Evolutionary conservation across 805 yeast species (phyloP), one percentile per base, ranked within the genome.

Genomic region (Hanseniaspora lachancei): DNA sequence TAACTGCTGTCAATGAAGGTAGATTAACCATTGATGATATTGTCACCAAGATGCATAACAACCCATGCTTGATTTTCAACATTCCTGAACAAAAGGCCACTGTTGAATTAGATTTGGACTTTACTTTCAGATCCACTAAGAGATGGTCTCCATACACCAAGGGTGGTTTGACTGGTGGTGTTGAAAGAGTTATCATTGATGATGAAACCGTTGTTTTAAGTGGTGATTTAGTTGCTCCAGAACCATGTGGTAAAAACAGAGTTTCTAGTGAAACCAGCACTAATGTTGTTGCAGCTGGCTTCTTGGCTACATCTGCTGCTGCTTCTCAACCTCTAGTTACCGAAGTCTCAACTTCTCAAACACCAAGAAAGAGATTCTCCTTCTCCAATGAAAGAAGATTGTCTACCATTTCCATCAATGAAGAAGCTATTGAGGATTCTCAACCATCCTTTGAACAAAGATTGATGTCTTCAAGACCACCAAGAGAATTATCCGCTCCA

Each of bases 121-220:
- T 64, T 47, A 62, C 66, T 8, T 66, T 68, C 54, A 81, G 95
- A 69, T 67, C 72, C 43, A 66, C 74, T 9, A 61, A 70, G 41
- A 65, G 71, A 57, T 78, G 81, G 78, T 75, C 83, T 55, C 83
- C 83, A 59, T 77, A 81, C 61, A 65, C 67, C 59, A 73, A 72
- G 57, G 77, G 76, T 59, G 72, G 73, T 53, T 74, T 87, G 65
- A 77, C 73, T 58, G 97, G 97, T 60, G 82, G 88, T 64, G 84
- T 91, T 65, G 95, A 89, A 70, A 80, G 97, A 70, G 97, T 91
- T 51, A 77, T 82, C 61, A 74, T 86, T 68, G 79, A 82, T 59
- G 84, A 81, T 57, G 82, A 83, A 67, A 85, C 95, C 55, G 86
- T 84, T 54, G 85, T 88, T 61, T 76, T 89, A 61, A 96, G 91